Conservation (phyloP, 2,329 filamentous ascomycete species). For the Mycosphaerella sp. region DNA sequence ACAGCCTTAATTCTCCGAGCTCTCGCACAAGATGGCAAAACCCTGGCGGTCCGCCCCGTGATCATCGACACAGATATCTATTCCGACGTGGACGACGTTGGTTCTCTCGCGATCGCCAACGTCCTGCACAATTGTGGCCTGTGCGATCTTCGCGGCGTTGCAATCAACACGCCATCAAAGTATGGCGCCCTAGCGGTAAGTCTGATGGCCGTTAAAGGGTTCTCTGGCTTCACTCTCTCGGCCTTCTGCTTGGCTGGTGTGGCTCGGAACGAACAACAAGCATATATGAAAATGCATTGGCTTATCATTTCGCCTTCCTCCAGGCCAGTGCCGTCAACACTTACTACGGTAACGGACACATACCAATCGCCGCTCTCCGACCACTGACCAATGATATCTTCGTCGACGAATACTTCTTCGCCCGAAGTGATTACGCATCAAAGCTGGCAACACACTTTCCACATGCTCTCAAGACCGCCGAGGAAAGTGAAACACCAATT, state of each 20-base stretch:
- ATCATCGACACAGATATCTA: conserved; percentile 33
- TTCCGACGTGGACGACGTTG: conserved; percentile 23
- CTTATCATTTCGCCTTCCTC: background rate
- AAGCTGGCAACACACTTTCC: background rate
- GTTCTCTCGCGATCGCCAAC: conserved; percentile 23
- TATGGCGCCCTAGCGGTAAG: conserved; percentile 14
- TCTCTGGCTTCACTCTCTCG: background rate
- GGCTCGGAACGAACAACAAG: too few relatives aligned
- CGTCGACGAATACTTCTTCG: background rate
- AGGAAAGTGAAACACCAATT: background rate
- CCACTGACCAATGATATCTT: background rate
- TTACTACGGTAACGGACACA: background rate
- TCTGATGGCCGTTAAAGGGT: too few relatives aligned
- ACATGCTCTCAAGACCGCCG: background rate
- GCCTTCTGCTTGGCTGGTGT: background rate
- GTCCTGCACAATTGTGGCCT: conserved; percentile 21
- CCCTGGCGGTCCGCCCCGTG: conserved; percentile 27
- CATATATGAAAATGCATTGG: too few relatives aligned
- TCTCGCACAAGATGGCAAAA: background rate
- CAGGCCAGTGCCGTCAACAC: background rate
- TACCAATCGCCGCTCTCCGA: background rate
- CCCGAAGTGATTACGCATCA: background rate
- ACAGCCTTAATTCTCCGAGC: background rate
- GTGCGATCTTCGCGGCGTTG: conserved; percentile 17
- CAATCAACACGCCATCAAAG: conserved; percentile 20